These are phyloP conservation scores for Fusarium mexicanum DNA, from an alignment of 2,329 filamentous ascomycete species.

Conservation along the genomic window DNA sequence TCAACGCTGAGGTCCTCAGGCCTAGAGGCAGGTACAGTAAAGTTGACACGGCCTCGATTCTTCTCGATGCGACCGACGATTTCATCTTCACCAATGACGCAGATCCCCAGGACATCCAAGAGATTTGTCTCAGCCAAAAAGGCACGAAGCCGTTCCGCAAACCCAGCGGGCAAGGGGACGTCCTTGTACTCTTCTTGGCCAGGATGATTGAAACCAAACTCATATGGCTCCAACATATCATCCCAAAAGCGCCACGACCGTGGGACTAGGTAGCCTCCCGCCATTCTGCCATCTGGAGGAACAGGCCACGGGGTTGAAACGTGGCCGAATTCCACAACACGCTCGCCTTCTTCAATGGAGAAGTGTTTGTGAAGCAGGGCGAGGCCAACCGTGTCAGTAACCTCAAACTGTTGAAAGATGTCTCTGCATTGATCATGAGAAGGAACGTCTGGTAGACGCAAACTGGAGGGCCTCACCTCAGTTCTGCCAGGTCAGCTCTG, in stretches of 20 bases:
- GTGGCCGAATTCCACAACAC: background rate
- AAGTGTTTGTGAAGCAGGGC: background rate
- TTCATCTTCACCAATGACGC: background rate
- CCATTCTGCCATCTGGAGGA: background rate
- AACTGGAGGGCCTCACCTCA: background rate
- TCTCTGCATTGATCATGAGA: background rate
- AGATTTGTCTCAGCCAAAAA: background rate
- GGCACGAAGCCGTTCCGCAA: background rate
- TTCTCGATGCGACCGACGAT: background rate
- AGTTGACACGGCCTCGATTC: background rate
- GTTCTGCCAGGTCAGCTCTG: background rate
- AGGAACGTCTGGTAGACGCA: rapidly evolving
- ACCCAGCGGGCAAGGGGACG: background rate
- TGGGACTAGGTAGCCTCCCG: background rate
- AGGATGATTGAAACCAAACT: background rate
- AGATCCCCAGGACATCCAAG: background rate
- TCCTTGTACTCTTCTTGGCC: background rate
- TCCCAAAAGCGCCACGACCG: background rate
- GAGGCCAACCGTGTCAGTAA: background rate
- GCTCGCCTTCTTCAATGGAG: background rate
- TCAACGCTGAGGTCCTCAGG: background rate
- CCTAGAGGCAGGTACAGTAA: background rate
- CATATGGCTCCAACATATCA: background rate
- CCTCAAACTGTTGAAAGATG: background rate
- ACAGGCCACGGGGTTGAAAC: background rate